Evolutionary conservation across 140 eudicot genomes (phyloP).

Genomic region (Erigeron philadelphicus): DNA sequence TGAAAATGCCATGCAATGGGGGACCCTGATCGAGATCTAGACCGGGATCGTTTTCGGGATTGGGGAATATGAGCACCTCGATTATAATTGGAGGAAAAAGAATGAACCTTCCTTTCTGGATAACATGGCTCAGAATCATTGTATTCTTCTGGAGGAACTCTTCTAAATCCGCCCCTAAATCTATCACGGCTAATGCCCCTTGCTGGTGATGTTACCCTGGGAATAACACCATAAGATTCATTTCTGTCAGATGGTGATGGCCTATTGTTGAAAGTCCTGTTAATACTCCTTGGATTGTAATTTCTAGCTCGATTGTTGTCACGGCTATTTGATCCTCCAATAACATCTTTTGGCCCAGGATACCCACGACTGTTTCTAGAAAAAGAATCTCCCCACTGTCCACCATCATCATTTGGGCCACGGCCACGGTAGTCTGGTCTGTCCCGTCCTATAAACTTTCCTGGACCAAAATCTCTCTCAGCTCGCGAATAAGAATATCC

Average conservation of each 20-base stretch:
- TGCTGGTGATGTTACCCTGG: constrained; percentile 35
- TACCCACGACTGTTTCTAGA: constrained; percentile 41
- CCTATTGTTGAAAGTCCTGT: constrained; percentile 30
- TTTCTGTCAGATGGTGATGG: constrained; percentile 47
- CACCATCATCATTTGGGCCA: constrained; percentile 22
- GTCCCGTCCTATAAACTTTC: constrained; percentile 32
- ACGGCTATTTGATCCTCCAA: constrained; percentile 29
- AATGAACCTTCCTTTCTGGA: constrained; percentile 37
- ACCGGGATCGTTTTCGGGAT: constrained; percentile 48
- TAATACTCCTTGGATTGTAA: constrained; percentile 35
- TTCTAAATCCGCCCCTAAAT: constrained; percentile 42
- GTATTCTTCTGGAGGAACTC: constrained; percentile 52
- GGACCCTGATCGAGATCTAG: constrained; percentile 51
- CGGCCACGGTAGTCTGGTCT: constrained; percentile 24
- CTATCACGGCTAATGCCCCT: constrained; percentile 37
- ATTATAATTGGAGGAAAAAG: constrained; percentile 40
- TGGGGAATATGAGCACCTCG: constrained; percentile 36
- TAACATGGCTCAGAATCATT: constrained; percentile 36
- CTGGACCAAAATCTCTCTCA: constrained; percentile 39
- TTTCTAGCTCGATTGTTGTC: constrained; percentile 33
- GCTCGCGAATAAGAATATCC: constrained; percentile 31
- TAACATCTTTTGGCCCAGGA: constrained; percentile 37
- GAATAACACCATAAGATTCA: constrained; percentile 33
- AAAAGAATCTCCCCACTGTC: constrained; percentile 38
- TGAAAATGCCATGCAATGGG: constrained; percentile 51